Percentiles rank a stretch among this genome's conserved stretches.
phyloP scores from a whole-genome alignment of 148 eudicot species.

The Limonium bicolor region DNA sequence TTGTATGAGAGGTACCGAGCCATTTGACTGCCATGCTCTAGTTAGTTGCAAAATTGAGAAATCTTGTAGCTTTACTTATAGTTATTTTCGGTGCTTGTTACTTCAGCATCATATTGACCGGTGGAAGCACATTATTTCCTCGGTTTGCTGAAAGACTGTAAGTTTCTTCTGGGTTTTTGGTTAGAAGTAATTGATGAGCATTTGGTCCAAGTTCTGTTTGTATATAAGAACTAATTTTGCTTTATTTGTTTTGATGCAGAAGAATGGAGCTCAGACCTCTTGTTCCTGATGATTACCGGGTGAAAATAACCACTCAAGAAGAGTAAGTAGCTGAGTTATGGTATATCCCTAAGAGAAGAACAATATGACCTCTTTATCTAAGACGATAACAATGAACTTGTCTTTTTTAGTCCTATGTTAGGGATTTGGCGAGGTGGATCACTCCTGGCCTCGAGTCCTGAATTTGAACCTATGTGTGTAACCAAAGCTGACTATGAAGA shows the following conservation, averaged over 20 bases:
- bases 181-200: too few species aligned
- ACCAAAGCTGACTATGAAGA: conserved; percentile 95
- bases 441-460: conserved; percentile 94
- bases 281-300: conserved; percentile 70
- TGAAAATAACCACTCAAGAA: conserved; percentile 89
- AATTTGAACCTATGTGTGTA: conserved; percentile 86
- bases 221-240: too few species aligned
- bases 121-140: conserved; percentile 91
- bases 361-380: not conserved
- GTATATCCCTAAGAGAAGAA: too few species aligned
- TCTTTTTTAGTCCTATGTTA: conserved; percentile 65
- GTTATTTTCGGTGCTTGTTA: conserved; percentile 2
- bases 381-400: conserved; percentile 1
- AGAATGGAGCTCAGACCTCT: conserved; percentile 90
- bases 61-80: not conserved
- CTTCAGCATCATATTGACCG: conserved; percentile 87
- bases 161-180: too few species aligned
- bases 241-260: conserved; percentile 25
- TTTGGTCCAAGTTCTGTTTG: too few species aligned
- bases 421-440: conserved; percentile 99
- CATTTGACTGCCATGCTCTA: too few species aligned
- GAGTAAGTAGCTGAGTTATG: too few species aligned
- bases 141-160: conserved; percentile 89
- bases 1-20: conserved; percentile 68
- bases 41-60: too few species aligned